Conservation (phyloP, 116 monocot species). For the Trichopus zeylanicus region DNA sequence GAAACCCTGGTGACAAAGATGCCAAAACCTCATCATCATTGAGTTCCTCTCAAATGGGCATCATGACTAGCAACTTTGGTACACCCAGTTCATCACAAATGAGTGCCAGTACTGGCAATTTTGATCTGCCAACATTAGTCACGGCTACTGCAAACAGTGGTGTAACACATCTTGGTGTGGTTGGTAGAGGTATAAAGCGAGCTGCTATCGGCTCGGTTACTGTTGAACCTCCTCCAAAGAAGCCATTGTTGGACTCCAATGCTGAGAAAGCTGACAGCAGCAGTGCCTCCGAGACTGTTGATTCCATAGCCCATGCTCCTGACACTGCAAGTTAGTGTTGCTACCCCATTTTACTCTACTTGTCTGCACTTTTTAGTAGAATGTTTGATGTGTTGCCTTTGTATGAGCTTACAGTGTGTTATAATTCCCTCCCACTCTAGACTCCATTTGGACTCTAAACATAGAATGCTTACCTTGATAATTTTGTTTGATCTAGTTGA, state of each 20-base stretch:
- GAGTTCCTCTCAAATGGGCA: slow-evolving; percentile 44
- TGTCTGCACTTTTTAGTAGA: too few species aligned
- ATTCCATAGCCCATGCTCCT: too few species aligned
- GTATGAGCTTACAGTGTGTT: too few species aligned
- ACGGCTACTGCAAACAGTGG: slow-evolving; percentile 37
- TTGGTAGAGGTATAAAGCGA: slow-evolving; percentile 86
- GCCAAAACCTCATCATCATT: slow-evolving; percentile 24
- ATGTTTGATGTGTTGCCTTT: too few species aligned
- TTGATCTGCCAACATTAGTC: slow-evolving; percentile 56
- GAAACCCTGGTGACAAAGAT: background rate
- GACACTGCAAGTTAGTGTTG: too few species aligned
- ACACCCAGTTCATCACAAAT: slow-evolving; percentile 55
- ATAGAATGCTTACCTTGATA: too few species aligned
- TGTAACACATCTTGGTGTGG: slow-evolving; percentile 79
- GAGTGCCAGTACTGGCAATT: slow-evolving; percentile 24
- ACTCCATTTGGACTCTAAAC: too few species aligned
- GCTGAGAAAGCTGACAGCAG: slow-evolving; percentile 26
- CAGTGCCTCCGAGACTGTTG: slow-evolving; percentile 14
- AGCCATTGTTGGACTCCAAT: slow-evolving; percentile 10
- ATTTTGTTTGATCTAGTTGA: too few species aligned
- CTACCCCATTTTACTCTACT: too few species aligned
- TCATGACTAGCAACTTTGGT: slow-evolving; percentile 37
- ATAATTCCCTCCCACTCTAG: too few species aligned
- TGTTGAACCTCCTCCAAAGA: slow-evolving; percentile 39
- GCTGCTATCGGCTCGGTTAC: slow-evolving; percentile 31